Evolutionary conservation across 352 stramenopile species (phyloP).

Genomic region (Globisporangium takayamanum): DNA sequence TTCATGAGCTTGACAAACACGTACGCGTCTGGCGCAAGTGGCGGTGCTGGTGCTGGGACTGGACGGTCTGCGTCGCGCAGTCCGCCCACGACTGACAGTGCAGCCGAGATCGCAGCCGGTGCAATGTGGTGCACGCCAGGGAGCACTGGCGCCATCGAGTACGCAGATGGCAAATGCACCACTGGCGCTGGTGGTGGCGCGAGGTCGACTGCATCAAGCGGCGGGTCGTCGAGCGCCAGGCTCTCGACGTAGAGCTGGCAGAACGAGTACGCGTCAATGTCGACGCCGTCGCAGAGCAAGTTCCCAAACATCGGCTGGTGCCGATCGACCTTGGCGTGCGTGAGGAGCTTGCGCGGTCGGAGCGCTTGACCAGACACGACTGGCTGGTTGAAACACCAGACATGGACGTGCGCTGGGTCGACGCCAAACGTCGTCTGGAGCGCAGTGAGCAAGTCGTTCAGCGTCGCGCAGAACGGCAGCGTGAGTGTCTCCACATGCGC

Average conservation of each 20-base stretch:
- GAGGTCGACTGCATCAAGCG: constrained; percentile 20
- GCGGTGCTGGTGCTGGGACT: neutral
- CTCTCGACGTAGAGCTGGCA: constrained; percentile 70
- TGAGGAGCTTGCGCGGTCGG: constrained; percentile 63
- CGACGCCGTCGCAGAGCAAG: constrained; percentile 64
- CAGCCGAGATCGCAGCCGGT: neutral
- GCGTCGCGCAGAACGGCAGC: constrained; percentile 61
- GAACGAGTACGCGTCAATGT: constrained; percentile 82
- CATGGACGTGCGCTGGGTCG: constrained; percentile 20
- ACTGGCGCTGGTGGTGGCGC: neutral
- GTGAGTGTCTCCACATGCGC: constrained; percentile 35
- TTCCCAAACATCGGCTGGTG: constrained; percentile 58
- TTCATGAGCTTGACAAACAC: constrained; percentile 69
- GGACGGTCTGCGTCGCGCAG: too few relatives aligned
- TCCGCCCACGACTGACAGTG: too few relatives aligned
- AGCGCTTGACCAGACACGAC: constrained; percentile 67
- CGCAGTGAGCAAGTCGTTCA: constrained; percentile 42
- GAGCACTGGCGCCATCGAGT: neutral
- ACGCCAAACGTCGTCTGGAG: constrained; percentile 28
- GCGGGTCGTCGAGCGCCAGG: constrained; percentile 23
- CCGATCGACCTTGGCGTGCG: constrained; percentile 27
- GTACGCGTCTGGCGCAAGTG: constrained; percentile 21
- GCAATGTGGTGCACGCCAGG: neutral
- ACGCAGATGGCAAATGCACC: neutral
- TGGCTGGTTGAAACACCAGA: constrained; percentile 80